Percentiles rank a stretch among this genome's conserved stretches.
phyloP scores from a whole-genome alignment of 2,329 filamentous ascomycete species.

The Aspergillus tanneri region DNA sequence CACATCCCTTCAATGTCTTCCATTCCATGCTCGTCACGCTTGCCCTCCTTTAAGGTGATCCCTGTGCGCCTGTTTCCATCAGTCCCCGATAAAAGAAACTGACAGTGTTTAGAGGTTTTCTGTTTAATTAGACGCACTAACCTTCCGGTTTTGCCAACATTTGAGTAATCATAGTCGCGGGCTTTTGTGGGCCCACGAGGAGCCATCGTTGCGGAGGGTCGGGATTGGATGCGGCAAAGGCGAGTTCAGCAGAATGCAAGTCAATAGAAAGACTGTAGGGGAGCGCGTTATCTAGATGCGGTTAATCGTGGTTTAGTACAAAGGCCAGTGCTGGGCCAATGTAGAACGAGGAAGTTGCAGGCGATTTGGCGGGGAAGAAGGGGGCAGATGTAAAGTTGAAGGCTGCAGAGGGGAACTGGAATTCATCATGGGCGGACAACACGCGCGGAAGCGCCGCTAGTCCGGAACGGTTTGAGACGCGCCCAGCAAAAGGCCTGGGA shows the following conservation, averaged over 20 bases:
- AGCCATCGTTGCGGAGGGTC: slow-evolving; percentile 32
- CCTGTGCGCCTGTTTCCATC: slow-evolving; percentile 74
- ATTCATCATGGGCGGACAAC: slow-evolving; percentile 24
- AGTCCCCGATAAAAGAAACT: slow-evolving; percentile 12
- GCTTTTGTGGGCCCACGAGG: slow-evolving; percentile 42
- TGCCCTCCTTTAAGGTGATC: slow-evolving; percentile 73
- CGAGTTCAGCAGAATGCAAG: slow-evolving; percentile 1
- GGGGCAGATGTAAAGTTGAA: slow-evolving; percentile 2
- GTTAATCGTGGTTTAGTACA: neutral
- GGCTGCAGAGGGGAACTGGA: slow-evolving; percentile 23
- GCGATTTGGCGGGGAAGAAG: neutral
- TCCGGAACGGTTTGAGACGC: slow-evolving; percentile 37
- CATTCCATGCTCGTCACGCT: slow-evolving; percentile 88
- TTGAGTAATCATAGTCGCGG: slow-evolving; percentile 50
- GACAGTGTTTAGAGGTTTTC: slow-evolving; percentile 4
- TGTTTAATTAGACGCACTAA: slow-evolving; percentile 23
- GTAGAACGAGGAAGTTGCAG: neutral
- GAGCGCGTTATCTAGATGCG: neutral
- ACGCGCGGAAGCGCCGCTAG: slow-evolving; percentile 32
- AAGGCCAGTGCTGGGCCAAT: neutral
- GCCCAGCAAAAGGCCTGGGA: slow-evolving; percentile 17
- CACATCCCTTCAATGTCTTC: slow-evolving; percentile 85
- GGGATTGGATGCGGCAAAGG: slow-evolving; percentile 12
- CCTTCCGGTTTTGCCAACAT: slow-evolving; percentile 50
- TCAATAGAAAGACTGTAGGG: neutral